Evolutionary conservation across 352 stramenopile genomes (phyloP), one percentile per base, ranked within the genome.

Genomic region (Thraustochytrium striatum): DNA sequence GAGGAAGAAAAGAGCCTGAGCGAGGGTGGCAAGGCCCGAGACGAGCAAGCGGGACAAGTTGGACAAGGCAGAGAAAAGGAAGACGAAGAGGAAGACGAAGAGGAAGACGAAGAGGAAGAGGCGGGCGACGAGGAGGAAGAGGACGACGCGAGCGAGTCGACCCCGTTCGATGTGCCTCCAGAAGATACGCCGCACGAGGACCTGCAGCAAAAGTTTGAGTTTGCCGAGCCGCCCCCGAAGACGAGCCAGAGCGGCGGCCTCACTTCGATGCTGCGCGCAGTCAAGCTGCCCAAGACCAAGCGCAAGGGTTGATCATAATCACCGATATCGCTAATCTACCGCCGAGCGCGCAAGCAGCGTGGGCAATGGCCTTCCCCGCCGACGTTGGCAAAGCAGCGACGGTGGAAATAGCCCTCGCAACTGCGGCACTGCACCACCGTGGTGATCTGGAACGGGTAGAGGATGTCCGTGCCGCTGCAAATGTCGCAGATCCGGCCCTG

Each of bases 311-410:
- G 5, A 47, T n/a, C n/a, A n/a, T n/a, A n/a, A n/a, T n/a, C n/a
- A n/a, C n/a, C n/a, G n/a, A n/a, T n/a, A n/a, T n/a, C n/a, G n/a
- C n/a, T n/a, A n/a, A n/a, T n/a, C n/a, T n/a, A n/a, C n/a, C n/a
- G n/a, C n/a, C n/a, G n/a, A n/a, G 9, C 19, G 25, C 32, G 13
- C 38, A 68, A 16, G 50, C 65, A 75, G 8, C 43, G 19, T 16
- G 52, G 65, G 65, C 65, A 75, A 28, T 21, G 13, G 2, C 68
- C 65, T 25, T 75, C 65, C 41, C 65, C 65, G 25, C 65, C 65
- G n/a, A 70, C 5, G 32, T 28, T 32, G 25, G 19, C 25, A 61
- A 75, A 75, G 65, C 65, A 75, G 28, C 5, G 8, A n/a, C 65
- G 44, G 32, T 75, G 65, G 36, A 75, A 75, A 28, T 38, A 9